Conservation (phyloP, 352 stramenopile species). For the Globisporangium abappressorium region DNA sequence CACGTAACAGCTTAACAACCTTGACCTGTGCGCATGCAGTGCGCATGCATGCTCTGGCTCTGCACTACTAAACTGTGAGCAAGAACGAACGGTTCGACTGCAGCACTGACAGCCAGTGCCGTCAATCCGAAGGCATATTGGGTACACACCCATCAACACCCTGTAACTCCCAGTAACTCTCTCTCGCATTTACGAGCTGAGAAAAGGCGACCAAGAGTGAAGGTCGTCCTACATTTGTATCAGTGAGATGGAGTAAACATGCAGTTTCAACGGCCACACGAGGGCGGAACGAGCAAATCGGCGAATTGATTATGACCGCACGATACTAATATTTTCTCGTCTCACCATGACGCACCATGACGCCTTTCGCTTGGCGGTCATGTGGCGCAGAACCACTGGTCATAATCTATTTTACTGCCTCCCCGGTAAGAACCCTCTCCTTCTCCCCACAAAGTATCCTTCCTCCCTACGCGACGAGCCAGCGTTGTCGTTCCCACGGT, state of each 20-base stretch:
- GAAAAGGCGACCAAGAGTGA: too few species aligned
- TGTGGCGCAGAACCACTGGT: neutral
- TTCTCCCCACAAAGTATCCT: neutral
- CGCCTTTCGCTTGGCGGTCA: neutral
- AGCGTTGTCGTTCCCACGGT: neutral
- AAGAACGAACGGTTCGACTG: neutral
- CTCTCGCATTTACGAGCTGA: too few species aligned
- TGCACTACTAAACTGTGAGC: too few species aligned
- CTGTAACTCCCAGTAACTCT: neutral
- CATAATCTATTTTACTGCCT: slow-evolving; percentile 5
- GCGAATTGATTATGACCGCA: neutral
- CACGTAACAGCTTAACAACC: too few species aligned
- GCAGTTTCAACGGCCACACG: neutral
- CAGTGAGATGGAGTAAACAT: neutral
- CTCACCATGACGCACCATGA: neutral
- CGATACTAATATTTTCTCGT: neutral
- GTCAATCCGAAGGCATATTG: neutral
- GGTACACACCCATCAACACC: neutral
- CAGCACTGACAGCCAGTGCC: neutral
- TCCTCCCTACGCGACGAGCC: neutral
- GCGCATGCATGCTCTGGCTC: too few species aligned
- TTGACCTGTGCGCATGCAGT: too few species aligned
- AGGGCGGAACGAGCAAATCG: neutral
- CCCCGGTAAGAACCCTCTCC: neutral
- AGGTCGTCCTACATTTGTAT: neutral